These are phyloP conservation scores for Suillus weaverae DNA, from an alignment of 768 basidiomycete genomes.

Conservation along the genomic window DNA sequence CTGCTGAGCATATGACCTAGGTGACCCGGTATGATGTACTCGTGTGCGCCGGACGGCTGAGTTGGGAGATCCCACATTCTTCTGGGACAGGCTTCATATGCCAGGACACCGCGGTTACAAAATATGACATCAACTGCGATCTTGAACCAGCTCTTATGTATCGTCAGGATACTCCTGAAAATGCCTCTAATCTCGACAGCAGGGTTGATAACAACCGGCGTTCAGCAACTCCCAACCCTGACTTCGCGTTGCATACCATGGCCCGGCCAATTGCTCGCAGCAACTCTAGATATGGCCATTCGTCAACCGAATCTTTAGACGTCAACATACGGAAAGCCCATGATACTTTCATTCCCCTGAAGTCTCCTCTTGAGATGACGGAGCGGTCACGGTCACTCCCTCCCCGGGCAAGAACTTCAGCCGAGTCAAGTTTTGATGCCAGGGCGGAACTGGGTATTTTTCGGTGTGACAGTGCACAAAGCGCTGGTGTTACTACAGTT, in stretches of 20 bases:
- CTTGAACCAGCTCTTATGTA: not conserved
- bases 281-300: not conserved
- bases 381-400: not conserved
- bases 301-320: not conserved
- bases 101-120: not conserved
- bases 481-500: not conserved
- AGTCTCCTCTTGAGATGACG: not conserved
- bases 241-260: not conserved
- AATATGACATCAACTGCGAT: not conserved
- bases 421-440: not conserved
- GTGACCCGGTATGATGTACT: conserved; percentile 30
- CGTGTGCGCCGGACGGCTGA: conserved; percentile 28
- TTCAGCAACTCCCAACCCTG: not conserved
- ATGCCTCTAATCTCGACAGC: not conserved
- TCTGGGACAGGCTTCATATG: not conserved
- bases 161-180: not conserved
- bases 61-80: conserved; percentile 19
- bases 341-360: not conserved
- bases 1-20: conserved; percentile 12
- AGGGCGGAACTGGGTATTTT: not conserved
- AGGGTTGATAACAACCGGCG: not conserved
- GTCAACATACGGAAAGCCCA: not conserved
- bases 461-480: not conserved
- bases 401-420: not conserved
- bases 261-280: not conserved